Evolutionary conservation across 192 early-diverging fungal species (phyloP).

Genomic region (Gryganskiella cystojenkinii): DNA sequence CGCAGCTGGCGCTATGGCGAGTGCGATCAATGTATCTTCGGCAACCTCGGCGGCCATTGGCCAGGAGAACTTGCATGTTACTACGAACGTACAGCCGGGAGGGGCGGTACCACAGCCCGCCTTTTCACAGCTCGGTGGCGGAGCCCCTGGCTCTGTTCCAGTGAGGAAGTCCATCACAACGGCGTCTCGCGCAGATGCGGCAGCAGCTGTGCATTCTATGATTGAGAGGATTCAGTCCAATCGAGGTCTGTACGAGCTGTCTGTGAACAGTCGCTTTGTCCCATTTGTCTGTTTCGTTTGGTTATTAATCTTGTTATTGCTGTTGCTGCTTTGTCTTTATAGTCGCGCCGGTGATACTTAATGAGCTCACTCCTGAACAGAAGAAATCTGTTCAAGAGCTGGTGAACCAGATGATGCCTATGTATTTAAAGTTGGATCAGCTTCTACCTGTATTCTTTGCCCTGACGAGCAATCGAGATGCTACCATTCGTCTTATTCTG

Average conservation of each 20-base stretch:
- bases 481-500: constrained; percentile 58
- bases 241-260: constrained; percentile 34
- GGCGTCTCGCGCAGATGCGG: constrained; percentile 40
- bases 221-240: constrained; percentile 47
- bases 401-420: constrained; percentile 49
- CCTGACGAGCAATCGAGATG: constrained; percentile 56
- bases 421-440: constrained; percentile 59
- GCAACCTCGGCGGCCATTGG: background rate
- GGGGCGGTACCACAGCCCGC: background rate
- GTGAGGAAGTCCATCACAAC: constrained; percentile 15
- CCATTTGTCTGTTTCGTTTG: too few species aligned
- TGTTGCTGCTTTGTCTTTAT: background rate
- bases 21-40: background rate
- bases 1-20: constrained; percentile 5
- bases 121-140: constrained; percentile 11
- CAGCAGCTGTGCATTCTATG: constrained; percentile 51
- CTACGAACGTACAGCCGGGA: constrained; percentile 1
- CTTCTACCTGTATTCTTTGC: constrained; percentile 61
- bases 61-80: background rate
- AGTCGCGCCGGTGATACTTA: constrained; percentile 41
- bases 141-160: constrained; percentile 1
- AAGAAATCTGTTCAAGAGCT: constrained; percentile 56
- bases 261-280: background rate
- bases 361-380: constrained; percentile 52
- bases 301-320: background rate